Percentiles rank a stretch among this genome's conserved stretches.
Evolutionary conservation across 2,329 filamentous ascomycete species (phyloP).

Genomic region (Stagonosporopsis rhizophila): DNA sequence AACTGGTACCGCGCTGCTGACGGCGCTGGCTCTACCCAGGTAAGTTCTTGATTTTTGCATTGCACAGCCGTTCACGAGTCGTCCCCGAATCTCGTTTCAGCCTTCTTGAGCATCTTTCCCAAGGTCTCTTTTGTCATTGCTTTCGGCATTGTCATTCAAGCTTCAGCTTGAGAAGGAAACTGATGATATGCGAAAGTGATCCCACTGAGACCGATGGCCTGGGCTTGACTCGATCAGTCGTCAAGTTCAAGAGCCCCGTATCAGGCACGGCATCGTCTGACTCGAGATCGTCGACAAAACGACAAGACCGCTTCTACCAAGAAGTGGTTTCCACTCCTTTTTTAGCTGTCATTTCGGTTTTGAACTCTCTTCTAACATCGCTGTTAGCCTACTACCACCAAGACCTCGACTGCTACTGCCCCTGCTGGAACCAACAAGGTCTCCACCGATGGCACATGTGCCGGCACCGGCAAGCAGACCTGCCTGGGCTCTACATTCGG

Average conservation of each 20-base stretch:
- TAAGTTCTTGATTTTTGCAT: constrained; percentile 20
- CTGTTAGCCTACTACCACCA: constrained; percentile 19
- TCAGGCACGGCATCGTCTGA: constrained; percentile 17
- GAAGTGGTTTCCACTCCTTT: constrained; percentile 12
- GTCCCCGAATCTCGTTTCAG: constrained; percentile 8
- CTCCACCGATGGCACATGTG: constrained; percentile 53
- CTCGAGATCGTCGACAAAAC: constrained; percentile 5
- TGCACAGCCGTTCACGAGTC: constrained; percentile 11
- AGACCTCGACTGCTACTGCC: constrained; percentile 23
- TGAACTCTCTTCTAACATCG: constrained; percentile 6
- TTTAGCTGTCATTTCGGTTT: constrained; percentile 1
- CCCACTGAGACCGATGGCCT: constrained; percentile 16
- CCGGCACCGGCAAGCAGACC: constrained; percentile 49
- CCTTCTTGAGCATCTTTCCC: constrained; percentile 15
- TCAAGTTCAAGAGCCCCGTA: constrained; percentile 8
- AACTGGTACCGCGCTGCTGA: constrained; percentile 59
- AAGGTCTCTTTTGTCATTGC: constrained; percentile 18
- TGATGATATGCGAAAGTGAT: constrained; percentile 14
- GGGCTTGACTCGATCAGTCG: constrained; percentile 7
- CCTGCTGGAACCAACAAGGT: constrained; percentile 36
- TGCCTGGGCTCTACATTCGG: constrained; percentile 55
- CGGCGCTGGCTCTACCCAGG: constrained; percentile 30
- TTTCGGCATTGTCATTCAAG: constrained; percentile 24
- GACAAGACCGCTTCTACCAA: constrained; percentile 6
- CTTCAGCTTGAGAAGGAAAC: constrained; percentile 18